Base-by-base conservation (phyloP, 768 basidiomycete species). In the Termitomyces sp. region DNA sequence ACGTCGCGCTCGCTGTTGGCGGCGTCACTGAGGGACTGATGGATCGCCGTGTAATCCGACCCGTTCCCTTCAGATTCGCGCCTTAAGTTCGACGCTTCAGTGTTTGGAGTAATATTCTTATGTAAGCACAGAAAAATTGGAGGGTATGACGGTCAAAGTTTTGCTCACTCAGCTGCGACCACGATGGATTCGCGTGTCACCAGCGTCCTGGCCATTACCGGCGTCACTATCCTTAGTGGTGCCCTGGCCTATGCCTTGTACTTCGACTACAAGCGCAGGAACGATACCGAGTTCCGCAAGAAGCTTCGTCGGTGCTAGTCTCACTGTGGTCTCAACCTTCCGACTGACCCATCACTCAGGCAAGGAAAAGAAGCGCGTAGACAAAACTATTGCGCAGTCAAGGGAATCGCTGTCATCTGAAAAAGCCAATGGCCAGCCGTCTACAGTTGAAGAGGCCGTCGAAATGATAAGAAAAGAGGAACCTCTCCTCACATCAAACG, bases 261-360 rank as follows among this genome's bases (percentile, higher is more conserved):
- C 73, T 99, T 98, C 65, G 97, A 99, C 78, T 86, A 96, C 76
- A 91, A 83, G 76, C 86, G 97, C 49, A 83, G 95, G 65, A 91
- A 89, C 67, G 93, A 97, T 66, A 71, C 76, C 40, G 78, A 80
- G 15, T 99, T 99, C 81, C 84, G 97, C 68, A 93, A 85, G 74
- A 85, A 83, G 67, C 81, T 98, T 54, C 84, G 94, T 89, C 71
- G 61, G 91, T 81, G 55, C 56, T 31, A 42, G 46, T 58, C 50
- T 65, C 58, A 57, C 33, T 43, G n/a, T 44, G 38, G 45, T 50
- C 20, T 27, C 51, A 46, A 23, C 38, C 27, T 50, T 31, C 33
- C 43, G 54, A 56, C 61, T 64, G 51, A 64, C 56, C n/a, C 20
- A 49, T 33, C 39, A 3, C 18, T n/a, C 68, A 98, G 94, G 86